phyloP scores from a whole-genome alignment of 257 asterid genomes.

The Euphrasia confusa region DNA sequence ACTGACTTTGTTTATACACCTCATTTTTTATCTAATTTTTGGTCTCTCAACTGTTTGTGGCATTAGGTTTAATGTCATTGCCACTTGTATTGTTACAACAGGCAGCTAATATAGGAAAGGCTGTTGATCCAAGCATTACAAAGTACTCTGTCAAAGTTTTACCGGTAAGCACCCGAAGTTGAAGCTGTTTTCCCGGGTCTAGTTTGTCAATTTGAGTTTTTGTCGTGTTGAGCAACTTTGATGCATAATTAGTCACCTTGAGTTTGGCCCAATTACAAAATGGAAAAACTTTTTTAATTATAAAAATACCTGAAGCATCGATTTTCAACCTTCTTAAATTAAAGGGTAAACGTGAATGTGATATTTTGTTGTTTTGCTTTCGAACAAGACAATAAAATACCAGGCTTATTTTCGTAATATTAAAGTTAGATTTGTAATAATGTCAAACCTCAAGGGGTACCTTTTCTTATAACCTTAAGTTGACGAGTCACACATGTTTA shows the following conservation, averaged over 20 bases:
- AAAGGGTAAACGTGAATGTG: too few species aligned
- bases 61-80: background rate
- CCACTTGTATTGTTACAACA: slow-evolving; percentile 26
- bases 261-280: too few species aligned
- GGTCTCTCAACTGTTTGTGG: background rate
- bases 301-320: too few species aligned
- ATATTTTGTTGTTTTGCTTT: too few species aligned
- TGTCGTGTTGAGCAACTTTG: background rate
- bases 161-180: slow-evolving; percentile 55
- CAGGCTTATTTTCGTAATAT: too few species aligned
- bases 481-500: background rate
- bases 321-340: too few species aligned
- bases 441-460: too few species aligned
- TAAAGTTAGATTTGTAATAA: too few species aligned
- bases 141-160: slow-evolving; percentile 73
- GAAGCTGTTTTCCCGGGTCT: background rate
- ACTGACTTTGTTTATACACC: background rate
- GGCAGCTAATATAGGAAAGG: slow-evolving; percentile 64
- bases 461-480: too few species aligned
- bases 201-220: background rate
- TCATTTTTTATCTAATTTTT: background rate
- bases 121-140: slow-evolving; percentile 65
- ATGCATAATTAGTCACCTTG: background rate
- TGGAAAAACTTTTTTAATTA: too few species aligned
- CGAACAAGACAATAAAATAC: too few species aligned